phyloP scores from a whole-genome alignment of 192 early-diverging fungal genomes.

The Glomus cerebriforme region DNA sequence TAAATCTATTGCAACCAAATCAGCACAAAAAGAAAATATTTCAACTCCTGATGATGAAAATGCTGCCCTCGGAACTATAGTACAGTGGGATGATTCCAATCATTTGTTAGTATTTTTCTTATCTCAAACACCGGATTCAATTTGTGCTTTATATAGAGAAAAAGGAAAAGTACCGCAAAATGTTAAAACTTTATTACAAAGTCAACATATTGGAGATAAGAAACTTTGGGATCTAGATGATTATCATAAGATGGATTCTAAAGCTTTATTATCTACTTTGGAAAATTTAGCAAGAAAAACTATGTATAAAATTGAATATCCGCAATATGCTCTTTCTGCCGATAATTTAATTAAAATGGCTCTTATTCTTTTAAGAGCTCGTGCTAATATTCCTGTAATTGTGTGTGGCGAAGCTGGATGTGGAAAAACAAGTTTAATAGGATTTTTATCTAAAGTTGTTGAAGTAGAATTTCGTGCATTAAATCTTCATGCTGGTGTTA shows the following conservation, averaged over 20 bases:
- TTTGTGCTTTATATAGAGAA: constrained; percentile 25
- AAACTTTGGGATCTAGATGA: constrained; percentile 13
- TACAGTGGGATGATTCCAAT: constrained; percentile 32
- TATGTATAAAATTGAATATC: constrained; percentile 1
- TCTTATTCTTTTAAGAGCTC: constrained; percentile 24
- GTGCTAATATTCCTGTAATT: constrained; percentile 33
- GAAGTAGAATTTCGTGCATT: constrained; percentile 20
- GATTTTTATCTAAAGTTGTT: constrained; percentile 22
- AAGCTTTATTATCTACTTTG: not conserved
- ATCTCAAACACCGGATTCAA: constrained; percentile 15
- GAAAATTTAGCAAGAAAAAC: constrained; percentile 27
- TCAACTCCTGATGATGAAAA: not conserved
- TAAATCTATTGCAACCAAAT: constrained; percentile 9
- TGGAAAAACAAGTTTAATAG: constrained; percentile 33
- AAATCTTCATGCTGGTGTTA: constrained; percentile 28
- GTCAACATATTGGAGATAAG: not conserved
- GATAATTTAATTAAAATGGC: constrained; percentile 34
- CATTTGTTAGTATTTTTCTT: constrained; percentile 33
- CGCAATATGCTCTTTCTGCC: constrained; percentile 17
- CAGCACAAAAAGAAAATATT: constrained; percentile 4
- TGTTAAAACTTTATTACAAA: constrained; percentile 11
- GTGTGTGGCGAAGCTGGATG: constrained; percentile 32
- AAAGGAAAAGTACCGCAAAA: constrained; percentile 8
- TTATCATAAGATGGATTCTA: constrained; percentile 14
- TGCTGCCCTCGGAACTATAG: not conserved